These are phyloP conservation scores for Cladosporium phlei DNA, from an alignment of 2,329 filamentous ascomycete genomes.

Conservation along the genomic window DNA sequence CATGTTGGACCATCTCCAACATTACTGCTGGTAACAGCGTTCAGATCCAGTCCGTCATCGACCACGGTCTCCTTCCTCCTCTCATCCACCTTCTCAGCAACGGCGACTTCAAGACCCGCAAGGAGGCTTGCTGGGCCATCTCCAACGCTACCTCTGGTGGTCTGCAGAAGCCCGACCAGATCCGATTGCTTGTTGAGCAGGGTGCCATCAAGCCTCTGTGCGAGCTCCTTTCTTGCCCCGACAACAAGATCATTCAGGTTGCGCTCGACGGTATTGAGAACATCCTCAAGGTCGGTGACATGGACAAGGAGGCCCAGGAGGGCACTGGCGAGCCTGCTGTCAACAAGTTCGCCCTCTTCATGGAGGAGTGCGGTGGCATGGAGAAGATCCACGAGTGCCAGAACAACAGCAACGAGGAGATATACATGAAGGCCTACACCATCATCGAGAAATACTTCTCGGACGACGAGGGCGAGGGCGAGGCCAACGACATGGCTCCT, in stretches of 20 bases:
- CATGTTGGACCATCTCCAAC: constrained; percentile 99
- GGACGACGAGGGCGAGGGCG: constrained; percentile 82
- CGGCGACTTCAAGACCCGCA: constrained; percentile 97
- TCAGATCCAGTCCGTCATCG: constrained; percentile 94
- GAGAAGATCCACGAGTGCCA: constrained; percentile 99
- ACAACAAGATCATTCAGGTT: constrained; percentile 99
- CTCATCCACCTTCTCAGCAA: constrained; percentile 94
- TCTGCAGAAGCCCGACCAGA: constrained; percentile 97
- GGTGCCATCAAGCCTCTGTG: constrained; percentile 97
- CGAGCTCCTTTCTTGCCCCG: constrained; percentile 89
- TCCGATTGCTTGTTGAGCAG: constrained; percentile 85
- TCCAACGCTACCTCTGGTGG: constrained; percentile 97
- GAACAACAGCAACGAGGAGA: constrained; percentile 99
- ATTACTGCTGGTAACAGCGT: constrained; percentile 96
- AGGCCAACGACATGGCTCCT: constrained; percentile 76
- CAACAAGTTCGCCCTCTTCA: constrained; percentile 96
- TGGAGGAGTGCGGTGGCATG: constrained; percentile 98
- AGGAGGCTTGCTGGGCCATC: constrained; percentile 99
- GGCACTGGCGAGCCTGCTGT: constrained; percentile 68
- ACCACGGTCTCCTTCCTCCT: constrained; percentile 93
- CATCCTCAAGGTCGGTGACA: constrained; percentile 97
- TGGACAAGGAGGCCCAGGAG: constrained; percentile 87
- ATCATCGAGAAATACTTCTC: constrained; percentile 99
- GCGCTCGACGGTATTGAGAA: constrained; percentile 97
- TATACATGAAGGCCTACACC: constrained; percentile 99